Conservation (phyloP, 1,284 basidiomycete species). For the Ustilago bromivora region DNA sequence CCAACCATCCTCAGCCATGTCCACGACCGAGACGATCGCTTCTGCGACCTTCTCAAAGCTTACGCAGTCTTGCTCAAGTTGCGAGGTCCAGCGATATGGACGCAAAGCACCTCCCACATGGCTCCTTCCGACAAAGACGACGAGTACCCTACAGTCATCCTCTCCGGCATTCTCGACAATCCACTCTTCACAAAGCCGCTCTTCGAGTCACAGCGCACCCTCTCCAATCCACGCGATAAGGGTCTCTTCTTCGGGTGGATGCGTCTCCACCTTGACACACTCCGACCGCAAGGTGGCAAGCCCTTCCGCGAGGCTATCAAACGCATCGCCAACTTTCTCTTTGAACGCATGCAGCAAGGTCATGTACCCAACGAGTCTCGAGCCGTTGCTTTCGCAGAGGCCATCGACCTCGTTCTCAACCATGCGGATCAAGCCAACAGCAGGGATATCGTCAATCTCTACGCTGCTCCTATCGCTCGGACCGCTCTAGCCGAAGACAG, state of each 20-base stretch:
- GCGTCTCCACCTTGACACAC: slow-evolving; percentile 45
- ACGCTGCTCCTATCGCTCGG: slow-evolving; percentile 49
- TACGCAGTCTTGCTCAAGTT: slow-evolving; percentile 42
- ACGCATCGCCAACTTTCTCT: slow-evolving; percentile 58
- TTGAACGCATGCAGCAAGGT: slow-evolving; percentile 63
- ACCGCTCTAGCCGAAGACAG: slow-evolving; percentile 36
- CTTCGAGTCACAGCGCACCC: slow-evolving; percentile 32
- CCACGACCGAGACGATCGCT: slow-evolving; percentile 42
- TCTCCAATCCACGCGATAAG: slow-evolving; percentile 35
- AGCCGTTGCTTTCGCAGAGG: slow-evolving; percentile 39
- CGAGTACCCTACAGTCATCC: slow-evolving; percentile 54
- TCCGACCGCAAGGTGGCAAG: slow-evolving; percentile 26
- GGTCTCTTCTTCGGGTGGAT: slow-evolving; percentile 52
- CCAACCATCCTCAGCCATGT: slow-evolving; percentile 43
- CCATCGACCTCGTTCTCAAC: slow-evolving; percentile 39
- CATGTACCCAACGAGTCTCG: slow-evolving; percentile 49
- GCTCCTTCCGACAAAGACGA: slow-evolving; percentile 11
- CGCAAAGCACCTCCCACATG: neutral
- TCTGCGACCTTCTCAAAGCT: slow-evolving; percentile 46
- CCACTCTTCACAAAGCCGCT: slow-evolving; percentile 37
- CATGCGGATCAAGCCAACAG: slow-evolving; percentile 47
- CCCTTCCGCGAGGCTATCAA: slow-evolving; percentile 59
- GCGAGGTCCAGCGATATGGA: slow-evolving; percentile 47
- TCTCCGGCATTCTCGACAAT: slow-evolving; percentile 62
- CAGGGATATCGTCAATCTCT: slow-evolving; percentile 56